Conservation (phyloP, 1,284 basidiomycete genomes). For the Tilletia caries region DNA sequence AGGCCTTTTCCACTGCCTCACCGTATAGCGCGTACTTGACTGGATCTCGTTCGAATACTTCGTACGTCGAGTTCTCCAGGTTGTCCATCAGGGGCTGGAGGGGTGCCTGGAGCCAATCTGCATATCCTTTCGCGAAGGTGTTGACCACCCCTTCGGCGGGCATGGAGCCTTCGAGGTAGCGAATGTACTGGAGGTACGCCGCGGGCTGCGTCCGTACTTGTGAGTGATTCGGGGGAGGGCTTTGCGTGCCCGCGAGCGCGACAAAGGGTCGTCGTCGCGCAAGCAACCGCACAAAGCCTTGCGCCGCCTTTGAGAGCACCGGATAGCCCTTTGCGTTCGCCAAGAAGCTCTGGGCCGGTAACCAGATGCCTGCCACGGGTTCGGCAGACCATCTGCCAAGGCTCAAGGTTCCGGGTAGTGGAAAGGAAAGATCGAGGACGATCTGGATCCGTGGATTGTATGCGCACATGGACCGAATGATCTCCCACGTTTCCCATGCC, state of each 20-base stretch:
- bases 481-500: constrained; percentile 95
- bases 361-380: constrained; percentile 77
- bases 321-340: constrained; percentile 96
- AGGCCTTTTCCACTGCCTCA: constrained; percentile 59
- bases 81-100: constrained; percentile 96
- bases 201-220: constrained; percentile 69
- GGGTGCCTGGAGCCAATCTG: constrained; percentile 92
- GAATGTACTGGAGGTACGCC: constrained; percentile 80
- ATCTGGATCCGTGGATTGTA: constrained; percentile 70
- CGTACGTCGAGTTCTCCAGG: constrained; percentile 87
- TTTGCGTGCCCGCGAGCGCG: constrained; percentile 35
- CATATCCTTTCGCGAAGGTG: constrained; percentile 84
- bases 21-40: constrained; percentile 95
- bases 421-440: constrained; percentile 86
- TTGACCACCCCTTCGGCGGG: constrained; percentile 58
- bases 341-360: constrained; percentile 87
- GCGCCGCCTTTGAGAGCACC: constrained; percentile 73
- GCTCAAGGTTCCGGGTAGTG: constrained; percentile 62
- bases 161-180: constrained; percentile 46
- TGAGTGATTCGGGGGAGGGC: constrained; percentile 39
- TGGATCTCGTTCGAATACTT: constrained; percentile 95
- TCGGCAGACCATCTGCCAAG: constrained; percentile 86
- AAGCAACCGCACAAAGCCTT: constrained; percentile 37
- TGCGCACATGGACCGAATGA: constrained; percentile 79
- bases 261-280: constrained; percentile 20